Conservation (phyloP, 768 basidiomycete genomes). For the Trametes coccinea region DNA sequence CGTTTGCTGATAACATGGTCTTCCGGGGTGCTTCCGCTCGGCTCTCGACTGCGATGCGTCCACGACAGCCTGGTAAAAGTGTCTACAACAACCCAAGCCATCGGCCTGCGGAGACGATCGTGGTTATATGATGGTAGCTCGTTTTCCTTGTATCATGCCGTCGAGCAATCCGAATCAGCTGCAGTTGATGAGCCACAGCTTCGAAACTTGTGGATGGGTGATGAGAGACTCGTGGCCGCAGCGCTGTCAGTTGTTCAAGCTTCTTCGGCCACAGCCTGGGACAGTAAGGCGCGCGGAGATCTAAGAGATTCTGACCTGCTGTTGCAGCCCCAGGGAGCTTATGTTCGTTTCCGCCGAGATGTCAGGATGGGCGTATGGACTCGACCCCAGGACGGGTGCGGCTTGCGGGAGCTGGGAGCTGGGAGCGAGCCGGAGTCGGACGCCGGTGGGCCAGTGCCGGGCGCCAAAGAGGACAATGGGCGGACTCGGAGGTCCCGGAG, state of each 20-base stretch:
- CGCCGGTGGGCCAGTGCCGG: background rate
- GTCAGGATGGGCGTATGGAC: background rate
- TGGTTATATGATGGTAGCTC: conserved; percentile 49
- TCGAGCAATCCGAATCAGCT: conserved; percentile 27
- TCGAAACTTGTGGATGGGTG: conserved; percentile 15
- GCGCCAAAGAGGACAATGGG: background rate
- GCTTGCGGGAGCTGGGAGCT: background rate
- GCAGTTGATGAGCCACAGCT: conserved; percentile 23
- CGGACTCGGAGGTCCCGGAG: background rate
- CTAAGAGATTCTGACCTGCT: too few relatives aligned
- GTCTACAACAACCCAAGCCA: conserved; percentile 83
- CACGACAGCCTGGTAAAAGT: conserved; percentile 73
- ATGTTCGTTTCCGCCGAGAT: conserved; percentile 14
- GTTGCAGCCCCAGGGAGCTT: conserved; percentile 5
- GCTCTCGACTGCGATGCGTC: conserved; percentile 19
- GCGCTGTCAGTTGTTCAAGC: background rate
- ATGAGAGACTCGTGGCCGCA: conserved; percentile 17
- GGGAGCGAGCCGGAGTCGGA: background rate
- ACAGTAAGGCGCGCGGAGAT: background rate
- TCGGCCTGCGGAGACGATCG: conserved; percentile 55
- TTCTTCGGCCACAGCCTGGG: background rate
- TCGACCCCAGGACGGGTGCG: background rate
- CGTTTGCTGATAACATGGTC: conserved; percentile 22
- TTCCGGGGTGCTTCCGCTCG: conserved; percentile 21
- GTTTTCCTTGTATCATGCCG: conserved; percentile 23